Base-by-base conservation (phyloP, 2,329 filamentous ascomycete species). In the Penicillium sp. region DNA sequence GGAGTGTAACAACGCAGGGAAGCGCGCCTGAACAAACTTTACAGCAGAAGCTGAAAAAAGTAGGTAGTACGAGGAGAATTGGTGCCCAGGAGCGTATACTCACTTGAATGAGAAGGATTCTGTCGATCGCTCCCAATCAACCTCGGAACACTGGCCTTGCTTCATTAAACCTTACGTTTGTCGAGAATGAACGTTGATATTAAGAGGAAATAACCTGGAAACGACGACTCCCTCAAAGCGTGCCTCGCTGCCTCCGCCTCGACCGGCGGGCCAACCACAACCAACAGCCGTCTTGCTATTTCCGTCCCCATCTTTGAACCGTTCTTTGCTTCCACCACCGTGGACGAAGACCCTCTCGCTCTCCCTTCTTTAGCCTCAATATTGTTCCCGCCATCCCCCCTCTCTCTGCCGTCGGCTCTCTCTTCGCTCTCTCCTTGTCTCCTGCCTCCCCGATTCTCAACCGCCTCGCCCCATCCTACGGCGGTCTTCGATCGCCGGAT, bases 401-500 rank as follows among this genome's bases (percentile, higher is more conserved):
- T 45, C 58, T 46, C 58, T 48, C 41, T 19, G 26, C 26, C 50
- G 59, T 50, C 26, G 51, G 44, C 56, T 58, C 35, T 45, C 41
- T 54, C 61, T 31, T 51, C 61, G 49, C 48, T 49, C 31, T 38
- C 23, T 57, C 44, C 49, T 44, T 30, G 51, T 54, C 41, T 38
- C 23, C 54, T 51, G 47, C 30, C 9, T 44, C 30, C 21, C 29
- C 26, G 19, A 35, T 51, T 53, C 48, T 53, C 30, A 38, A 61
- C 30, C 45, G 48, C 17, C 41, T 55, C 55, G 2, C 29, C 29
- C 41, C 41, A 51, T 35, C 41, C 47, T 45, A 53, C 58, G 15
- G 54, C 56, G 46, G 38, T 50, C 30, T 61, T 65, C 55, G 60
- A 60, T 62, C 66, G 59, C 68, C 65, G 69, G 65, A 69, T 70